A percentile compares a stretch with the other conserved stretches of the same genome.
Conservation (phyloP, 1,284 basidiomycete genomes). For the Trichosporon sp. region DNA sequence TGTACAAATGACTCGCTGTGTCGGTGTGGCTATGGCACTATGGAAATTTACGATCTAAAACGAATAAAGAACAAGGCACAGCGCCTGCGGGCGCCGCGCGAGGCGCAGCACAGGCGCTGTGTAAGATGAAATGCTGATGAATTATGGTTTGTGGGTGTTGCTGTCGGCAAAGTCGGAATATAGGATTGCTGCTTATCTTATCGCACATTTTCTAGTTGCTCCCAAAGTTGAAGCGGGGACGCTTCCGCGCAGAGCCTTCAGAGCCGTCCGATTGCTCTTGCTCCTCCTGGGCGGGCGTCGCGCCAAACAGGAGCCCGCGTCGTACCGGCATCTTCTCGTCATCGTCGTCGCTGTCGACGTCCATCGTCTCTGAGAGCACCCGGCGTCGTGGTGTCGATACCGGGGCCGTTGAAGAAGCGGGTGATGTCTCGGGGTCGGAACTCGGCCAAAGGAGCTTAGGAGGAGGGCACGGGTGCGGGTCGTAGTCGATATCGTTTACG, state of each 20-base stretch:
- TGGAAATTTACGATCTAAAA: background rate
- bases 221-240: slow-evolving; percentile 3
- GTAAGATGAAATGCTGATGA: background rate
- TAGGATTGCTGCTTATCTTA: background rate
- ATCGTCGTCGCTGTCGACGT: slow-evolving; percentile 7
- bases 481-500: slow-evolving; percentile 36
- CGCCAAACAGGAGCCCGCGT: slow-evolving; percentile 17
- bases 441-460: slow-evolving; percentile 41
- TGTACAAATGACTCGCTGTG: background rate
- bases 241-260: background rate
- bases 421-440: background rate
- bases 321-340: slow-evolving; percentile 5
- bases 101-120: background rate
- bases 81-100: background rate
- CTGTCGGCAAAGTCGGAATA: background rate
- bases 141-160: background rate
- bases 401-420: background rate
- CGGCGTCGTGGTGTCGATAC: slow-evolving; percentile 9
- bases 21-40: background rate
- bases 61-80: background rate
- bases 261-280: background rate
- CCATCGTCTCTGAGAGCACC: background rate
- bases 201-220: background rate
- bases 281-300: background rate
- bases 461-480: slow-evolving; percentile 39